phyloP scores from a whole-genome alignment of 2,329 filamentous ascomycete species.

The Didymosphaeria variabile region DNA sequence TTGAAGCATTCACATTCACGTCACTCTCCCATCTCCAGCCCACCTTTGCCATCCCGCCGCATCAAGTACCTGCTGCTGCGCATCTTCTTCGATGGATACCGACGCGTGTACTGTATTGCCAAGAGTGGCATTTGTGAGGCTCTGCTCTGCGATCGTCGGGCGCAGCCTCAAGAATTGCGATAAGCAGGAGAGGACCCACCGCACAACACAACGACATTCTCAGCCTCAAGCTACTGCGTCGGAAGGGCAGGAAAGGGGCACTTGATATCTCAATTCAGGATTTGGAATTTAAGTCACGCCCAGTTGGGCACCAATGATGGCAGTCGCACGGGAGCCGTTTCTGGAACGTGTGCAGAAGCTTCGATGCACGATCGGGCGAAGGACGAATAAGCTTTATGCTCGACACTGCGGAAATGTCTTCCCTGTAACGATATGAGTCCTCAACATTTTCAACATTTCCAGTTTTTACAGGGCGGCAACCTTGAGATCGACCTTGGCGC shows the following conservation, averaged over 20 bases:
- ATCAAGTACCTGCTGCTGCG: background rate
- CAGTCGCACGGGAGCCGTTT: background rate
- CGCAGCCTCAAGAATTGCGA: background rate
- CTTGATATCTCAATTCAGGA: background rate
- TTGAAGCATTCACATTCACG: background rate
- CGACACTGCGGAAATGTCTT: slow-evolving; percentile 3
- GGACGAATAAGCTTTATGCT: slow-evolving; percentile 14
- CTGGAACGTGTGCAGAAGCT: slow-evolving; percentile 2
- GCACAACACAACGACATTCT: background rate
- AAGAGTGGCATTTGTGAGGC: background rate
- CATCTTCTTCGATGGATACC: background rate
- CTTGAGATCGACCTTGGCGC: slow-evolving; percentile 5
- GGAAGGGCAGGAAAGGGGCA: background rate
- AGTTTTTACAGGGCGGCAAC: slow-evolving; percentile 5
- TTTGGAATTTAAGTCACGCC: background rate
- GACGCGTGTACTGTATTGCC: slow-evolving; percentile 6
- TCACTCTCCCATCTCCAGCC: background rate
- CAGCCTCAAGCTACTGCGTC: too few species aligned
- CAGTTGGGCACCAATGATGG: background rate
- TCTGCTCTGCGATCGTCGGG: slow-evolving; percentile 4
- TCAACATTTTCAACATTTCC: background rate
- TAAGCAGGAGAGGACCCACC: background rate
- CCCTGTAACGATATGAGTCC: slow-evolving; percentile 1
- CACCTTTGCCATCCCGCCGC: background rate
- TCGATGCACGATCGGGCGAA: slow-evolving; percentile 6